Conservation (phyloP, 2,329 filamentous ascomycete genomes). For the Penicillium sp. region DNA sequence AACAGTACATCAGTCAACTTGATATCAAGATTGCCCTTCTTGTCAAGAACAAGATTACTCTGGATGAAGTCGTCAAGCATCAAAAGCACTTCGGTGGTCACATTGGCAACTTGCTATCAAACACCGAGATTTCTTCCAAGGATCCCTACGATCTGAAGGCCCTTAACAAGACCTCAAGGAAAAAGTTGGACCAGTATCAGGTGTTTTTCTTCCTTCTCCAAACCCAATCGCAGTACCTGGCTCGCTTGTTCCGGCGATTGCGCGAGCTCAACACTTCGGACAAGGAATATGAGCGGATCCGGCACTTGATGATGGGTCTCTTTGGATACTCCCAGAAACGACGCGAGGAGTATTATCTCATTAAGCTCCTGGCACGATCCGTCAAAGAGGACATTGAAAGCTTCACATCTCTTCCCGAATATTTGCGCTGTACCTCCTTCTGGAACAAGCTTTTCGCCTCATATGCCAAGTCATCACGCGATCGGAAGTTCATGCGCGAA, state of each 20-base stretch:
- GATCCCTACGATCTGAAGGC: slow-evolving; percentile 97
- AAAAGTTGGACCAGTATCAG: slow-evolving; percentile 95
- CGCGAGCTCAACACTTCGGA: slow-evolving; percentile 82
- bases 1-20: slow-evolving; percentile 96
- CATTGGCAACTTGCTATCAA: slow-evolving; percentile 78
- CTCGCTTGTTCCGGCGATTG: slow-evolving; percentile 79
- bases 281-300: slow-evolving; percentile 88
- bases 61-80: slow-evolving; percentile 95
- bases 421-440: slow-evolving; percentile 85
- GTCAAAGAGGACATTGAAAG: slow-evolving; percentile 82
- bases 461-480: slow-evolving; percentile 86
- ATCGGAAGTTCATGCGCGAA: slow-evolving; percentile 88
- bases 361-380: slow-evolving; percentile 81
- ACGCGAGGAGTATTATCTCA: slow-evolving; percentile 91
- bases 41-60: slow-evolving; percentile 98
- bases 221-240: slow-evolving; percentile 92
- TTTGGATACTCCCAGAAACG: slow-evolving; percentile 98
- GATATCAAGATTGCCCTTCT: slow-evolving; percentile 98
- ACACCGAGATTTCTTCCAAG: slow-evolving; percentile 80
- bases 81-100: slow-evolving; percentile 95
- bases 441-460: slow-evolving; percentile 83
- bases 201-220: slow-evolving; percentile 97
- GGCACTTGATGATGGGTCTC: slow-evolving; percentile 91
- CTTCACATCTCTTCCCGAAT: slow-evolving; percentile 74
- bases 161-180: slow-evolving; percentile 91